Evolutionary conservation across 129 eudicot species (phyloP).

Genomic region (Oenanthe sinensis): DNA sequence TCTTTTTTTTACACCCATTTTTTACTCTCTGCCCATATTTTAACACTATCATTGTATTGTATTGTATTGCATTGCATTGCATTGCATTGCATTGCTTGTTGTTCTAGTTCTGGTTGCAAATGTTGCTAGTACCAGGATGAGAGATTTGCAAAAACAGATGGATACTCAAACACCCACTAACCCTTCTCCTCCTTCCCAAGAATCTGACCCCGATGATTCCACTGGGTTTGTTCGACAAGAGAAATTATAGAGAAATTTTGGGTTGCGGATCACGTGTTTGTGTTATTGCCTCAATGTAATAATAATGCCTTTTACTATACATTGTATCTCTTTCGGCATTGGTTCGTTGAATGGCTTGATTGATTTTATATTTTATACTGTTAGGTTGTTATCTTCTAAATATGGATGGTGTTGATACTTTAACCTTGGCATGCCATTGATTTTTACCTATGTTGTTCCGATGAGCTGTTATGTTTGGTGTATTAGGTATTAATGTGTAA

Average conservation of each 20-base stretch:
- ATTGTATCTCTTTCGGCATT: no score
- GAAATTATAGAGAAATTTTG: not conserved
- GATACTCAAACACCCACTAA: slow-evolving; percentile 14
- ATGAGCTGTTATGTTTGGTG: no score
- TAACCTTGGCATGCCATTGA: no score
- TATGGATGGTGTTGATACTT: no score
- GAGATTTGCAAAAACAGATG: slow-evolving; percentile 43
- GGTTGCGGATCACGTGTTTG: not conserved
- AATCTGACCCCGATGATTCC: slow-evolving; percentile 13
- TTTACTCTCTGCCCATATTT: not conserved
- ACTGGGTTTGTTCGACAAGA: slow-evolving; percentile 13
- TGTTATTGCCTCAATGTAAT: not conserved
- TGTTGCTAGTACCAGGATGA: slow-evolving; percentile 45
- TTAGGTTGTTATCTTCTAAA: no score
- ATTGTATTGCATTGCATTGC: no score
- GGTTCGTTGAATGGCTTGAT: no score
- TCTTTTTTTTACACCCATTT: not conserved
- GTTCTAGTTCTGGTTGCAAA: slow-evolving; percentile 45
- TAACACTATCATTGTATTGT: not conserved
- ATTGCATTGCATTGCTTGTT: not conserved
- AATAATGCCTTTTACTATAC: not conserved
- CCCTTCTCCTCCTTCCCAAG: not conserved
- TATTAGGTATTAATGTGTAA: no score
- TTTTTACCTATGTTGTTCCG: no score
- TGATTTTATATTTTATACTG: no score